Evolutionary conservation across 2,329 filamentous ascomycete genomes (phyloP).

Genomic region (Apiospora phragmitis): DNA sequence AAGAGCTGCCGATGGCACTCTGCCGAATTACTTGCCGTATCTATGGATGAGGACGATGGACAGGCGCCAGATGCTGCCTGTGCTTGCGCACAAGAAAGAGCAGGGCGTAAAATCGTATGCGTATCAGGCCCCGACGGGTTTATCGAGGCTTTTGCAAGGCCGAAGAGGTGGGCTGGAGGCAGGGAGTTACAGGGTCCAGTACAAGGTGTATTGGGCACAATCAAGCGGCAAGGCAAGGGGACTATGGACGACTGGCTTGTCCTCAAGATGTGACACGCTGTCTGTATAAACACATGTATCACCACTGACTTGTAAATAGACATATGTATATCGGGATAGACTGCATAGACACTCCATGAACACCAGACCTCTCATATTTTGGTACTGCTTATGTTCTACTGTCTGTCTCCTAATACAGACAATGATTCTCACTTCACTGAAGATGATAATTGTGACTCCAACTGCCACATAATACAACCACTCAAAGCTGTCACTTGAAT

Average conservation of each 20-base stretch:
- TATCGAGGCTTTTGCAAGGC: slow-evolving; percentile 75
- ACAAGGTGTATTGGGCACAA: slow-evolving; percentile 63
- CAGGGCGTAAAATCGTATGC: slow-evolving; percentile 63
- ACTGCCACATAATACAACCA: background rate
- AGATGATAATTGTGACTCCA: background rate
- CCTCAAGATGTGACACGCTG: slow-evolving; percentile 47
- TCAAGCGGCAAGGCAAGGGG: slow-evolving; percentile 49
- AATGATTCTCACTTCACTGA: background rate
- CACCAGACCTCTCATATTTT: background rate
- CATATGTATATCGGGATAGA: background rate
- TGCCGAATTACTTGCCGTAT: slow-evolving; percentile 18
- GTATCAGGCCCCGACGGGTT: slow-evolving; percentile 93
- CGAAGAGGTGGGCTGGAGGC: slow-evolving; percentile 74
- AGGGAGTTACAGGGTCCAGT: slow-evolving; percentile 74
- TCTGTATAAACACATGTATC: background rate
- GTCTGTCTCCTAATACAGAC: background rate
- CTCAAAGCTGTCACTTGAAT: background rate
- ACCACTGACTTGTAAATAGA: background rate
- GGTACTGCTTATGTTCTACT: too few species aligned
- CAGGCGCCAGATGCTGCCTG: slow-evolving; percentile 17
- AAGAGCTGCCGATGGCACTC: slow-evolving; percentile 31
- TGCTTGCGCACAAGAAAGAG: slow-evolving; percentile 23
- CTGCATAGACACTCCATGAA: background rate
- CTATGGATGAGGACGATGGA: slow-evolving; percentile 29
- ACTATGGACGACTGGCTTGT: slow-evolving; percentile 48